These are phyloP conservation scores for Chytriomyces confervae DNA, from an alignment of 192 early-diverging fungal genomes.

Conservation along the genomic window DNA sequence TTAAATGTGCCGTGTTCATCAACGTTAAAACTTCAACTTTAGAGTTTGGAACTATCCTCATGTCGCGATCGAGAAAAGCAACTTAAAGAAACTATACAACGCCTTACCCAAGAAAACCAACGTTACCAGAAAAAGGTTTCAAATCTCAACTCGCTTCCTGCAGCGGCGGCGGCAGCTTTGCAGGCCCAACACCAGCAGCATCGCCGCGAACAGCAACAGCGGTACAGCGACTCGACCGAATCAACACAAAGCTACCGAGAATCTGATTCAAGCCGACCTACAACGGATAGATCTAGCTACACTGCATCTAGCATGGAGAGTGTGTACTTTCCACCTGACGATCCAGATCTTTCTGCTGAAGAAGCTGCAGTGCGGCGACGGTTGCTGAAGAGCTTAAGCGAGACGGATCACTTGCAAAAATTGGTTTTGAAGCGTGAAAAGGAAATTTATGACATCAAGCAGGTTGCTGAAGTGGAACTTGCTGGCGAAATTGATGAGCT, in stretches of 20 bases:
- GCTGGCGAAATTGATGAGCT: conserved; percentile 42
- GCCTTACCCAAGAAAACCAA: conserved; percentile 7
- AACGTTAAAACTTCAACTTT: neutral
- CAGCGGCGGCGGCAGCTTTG: conserved; percentile 5
- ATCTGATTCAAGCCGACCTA: conserved; percentile 3
- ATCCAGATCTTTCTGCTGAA: conserved; percentile 20
- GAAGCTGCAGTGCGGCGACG: conserved; percentile 5
- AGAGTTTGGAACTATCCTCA: conserved; percentile 15
- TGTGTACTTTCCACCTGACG: conserved; percentile 8
- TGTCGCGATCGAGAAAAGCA: neutral
- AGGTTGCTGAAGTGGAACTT: conserved; percentile 16
- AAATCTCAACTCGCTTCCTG: conserved; percentile 4
- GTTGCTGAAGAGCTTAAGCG: neutral
- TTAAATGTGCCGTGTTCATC: no score
- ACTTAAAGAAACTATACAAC: conserved; percentile 23
- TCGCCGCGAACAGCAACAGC: conserved; percentile 10
- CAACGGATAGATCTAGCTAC: neutral
- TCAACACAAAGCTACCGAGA: conserved; percentile 7
- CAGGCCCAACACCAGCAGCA: conserved; percentile 20
- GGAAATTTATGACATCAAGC: conserved; percentile 14
- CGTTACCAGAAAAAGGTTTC: conserved; percentile 6
- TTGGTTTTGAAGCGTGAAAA: neutral
- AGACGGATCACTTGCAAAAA: neutral
- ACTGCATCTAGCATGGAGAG: neutral
- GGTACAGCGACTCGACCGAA: conserved; percentile 13